Evolutionary conservation across 345 rosid genomes (phyloP).

Genomic region (Eucalyptus marginata): DNA sequence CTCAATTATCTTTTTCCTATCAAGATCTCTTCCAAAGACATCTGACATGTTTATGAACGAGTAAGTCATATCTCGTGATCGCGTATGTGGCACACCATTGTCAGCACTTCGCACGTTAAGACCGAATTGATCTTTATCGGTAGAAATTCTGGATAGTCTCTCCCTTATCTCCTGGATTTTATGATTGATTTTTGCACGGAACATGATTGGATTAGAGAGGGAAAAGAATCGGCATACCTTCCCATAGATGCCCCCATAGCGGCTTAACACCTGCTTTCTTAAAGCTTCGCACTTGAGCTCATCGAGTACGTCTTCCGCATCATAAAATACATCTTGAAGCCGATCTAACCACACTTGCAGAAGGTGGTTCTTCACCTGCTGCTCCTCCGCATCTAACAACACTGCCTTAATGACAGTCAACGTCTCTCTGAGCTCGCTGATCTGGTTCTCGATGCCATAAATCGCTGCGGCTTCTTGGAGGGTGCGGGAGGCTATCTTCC

Average conservation of each 20-base stretch:
- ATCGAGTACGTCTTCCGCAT: not conserved
- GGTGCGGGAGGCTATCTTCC: not conserved
- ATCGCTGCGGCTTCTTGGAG: not conserved
- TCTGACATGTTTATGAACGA: not conserved
- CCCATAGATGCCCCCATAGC: not conserved
- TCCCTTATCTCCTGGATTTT: not conserved
- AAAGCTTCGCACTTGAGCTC: not conserved
- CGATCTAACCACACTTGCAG: not conserved
- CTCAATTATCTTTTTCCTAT: not conserved
- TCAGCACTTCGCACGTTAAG: not conserved
- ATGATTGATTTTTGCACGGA: not conserved
- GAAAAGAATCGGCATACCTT: not conserved
- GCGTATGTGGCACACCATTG: rapidly evolving
- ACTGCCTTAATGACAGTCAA: not conserved
- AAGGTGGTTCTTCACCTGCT: not conserved
- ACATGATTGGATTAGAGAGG: not conserved
- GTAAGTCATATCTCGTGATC: not conserved
- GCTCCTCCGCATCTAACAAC: not conserved
- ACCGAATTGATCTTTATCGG: not conserved
- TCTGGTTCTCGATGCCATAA: not conserved
- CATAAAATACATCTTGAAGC: not conserved
- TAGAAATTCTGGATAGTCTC: not conserved
- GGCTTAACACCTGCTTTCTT: not conserved
- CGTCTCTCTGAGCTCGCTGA: not conserved
- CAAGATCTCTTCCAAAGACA: not conserved